Evolutionary conservation across 164 flowering plant genomes (phyloP).

Genomic region (Vitis riparia): DNA sequence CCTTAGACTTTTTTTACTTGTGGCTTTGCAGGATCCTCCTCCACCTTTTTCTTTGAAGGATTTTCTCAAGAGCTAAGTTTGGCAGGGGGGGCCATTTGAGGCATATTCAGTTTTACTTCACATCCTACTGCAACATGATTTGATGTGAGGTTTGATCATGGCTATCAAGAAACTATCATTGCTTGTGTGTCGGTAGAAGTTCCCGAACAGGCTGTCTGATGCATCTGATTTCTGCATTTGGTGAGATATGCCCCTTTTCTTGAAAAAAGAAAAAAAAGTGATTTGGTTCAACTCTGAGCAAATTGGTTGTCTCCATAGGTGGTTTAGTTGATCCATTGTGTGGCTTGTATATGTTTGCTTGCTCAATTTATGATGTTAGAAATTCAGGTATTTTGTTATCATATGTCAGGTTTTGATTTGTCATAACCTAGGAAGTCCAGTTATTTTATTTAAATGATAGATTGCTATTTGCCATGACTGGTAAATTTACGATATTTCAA

Average conservation of each 20-base stretch:
- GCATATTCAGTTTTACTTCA: constrained; percentile 7
- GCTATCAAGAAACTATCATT: constrained; percentile 6
- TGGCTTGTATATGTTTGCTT: constrained; percentile 12
- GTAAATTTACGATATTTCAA: too few species aligned
- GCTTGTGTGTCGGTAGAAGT: constrained; percentile 4
- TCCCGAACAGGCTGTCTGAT: constrained; percentile 6
- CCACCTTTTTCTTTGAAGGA: constrained; percentile 71
- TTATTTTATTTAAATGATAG: neutral
- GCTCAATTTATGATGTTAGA: neutral
- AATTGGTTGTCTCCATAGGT: constrained; percentile 1
- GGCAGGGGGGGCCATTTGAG: neutral
- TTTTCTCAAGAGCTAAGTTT: constrained; percentile 59
- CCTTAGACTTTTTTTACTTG: constrained; percentile 5
- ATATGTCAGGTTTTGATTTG: constrained; percentile 1
- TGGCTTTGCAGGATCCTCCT: constrained; percentile 51
- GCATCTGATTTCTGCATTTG: constrained; percentile 9
- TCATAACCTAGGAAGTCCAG: neutral
- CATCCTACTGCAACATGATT: constrained; percentile 9
- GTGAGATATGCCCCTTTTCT: constrained; percentile 11
- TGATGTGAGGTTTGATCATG: constrained; percentile 16
- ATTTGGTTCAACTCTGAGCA: constrained; percentile 12
- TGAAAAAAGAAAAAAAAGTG: neutral
- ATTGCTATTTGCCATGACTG: neutral
- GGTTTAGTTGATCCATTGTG: neutral
- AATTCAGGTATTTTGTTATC: constrained; percentile 3